These are phyloP conservation scores for Agaricus sinodeliciosus DNA, from an alignment of 768 basidiomycete genomes.

Conservation along the genomic window DNA sequence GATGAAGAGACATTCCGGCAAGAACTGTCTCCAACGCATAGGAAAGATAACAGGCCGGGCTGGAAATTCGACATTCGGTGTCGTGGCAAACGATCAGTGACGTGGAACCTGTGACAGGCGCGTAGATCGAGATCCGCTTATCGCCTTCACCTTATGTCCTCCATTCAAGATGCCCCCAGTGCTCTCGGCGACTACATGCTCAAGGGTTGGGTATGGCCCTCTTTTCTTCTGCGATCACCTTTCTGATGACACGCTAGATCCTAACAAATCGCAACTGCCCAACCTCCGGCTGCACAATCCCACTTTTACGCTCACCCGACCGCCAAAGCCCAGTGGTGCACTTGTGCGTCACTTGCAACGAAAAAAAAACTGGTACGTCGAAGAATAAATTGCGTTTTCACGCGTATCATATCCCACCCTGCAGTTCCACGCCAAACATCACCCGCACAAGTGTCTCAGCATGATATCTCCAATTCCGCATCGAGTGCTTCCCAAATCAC, in stretches of 20 bases:
- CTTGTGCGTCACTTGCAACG: conserved; percentile 64
- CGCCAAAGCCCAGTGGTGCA: conserved; percentile 35
- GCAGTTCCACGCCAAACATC: conserved; percentile 4
- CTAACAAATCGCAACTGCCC: conserved; percentile 63
- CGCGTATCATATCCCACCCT: neutral
- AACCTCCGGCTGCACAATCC: conserved; percentile 50
- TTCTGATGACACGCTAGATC: conserved; percentile 29
- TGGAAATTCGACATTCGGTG: conserved; percentile 10
- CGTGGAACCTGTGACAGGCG: conserved; percentile 15
- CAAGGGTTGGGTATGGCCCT: conserved; percentile 59
- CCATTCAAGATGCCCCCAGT: conserved; percentile 41
- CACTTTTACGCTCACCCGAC: conserved; percentile 66
- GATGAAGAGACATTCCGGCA: conserved; percentile 35
- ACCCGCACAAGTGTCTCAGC: conserved; percentile 5
- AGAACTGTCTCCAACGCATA: conserved; percentile 47
- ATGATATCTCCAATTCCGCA: conserved; percentile 28
- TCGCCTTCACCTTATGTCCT: conserved; percentile 40
- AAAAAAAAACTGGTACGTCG: conserved; percentile 25
- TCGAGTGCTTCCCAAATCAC: conserved; percentile 49
- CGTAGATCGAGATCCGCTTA: conserved; percentile 10
- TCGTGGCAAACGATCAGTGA: conserved; percentile 12
- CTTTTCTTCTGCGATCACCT: neutral
- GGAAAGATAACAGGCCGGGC: conserved; percentile 13
- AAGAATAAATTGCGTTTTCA: neutral
- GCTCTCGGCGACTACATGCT: conserved; percentile 67